Conservation (phyloP, 257 asterid species). For the Solanum piurae region DNA sequence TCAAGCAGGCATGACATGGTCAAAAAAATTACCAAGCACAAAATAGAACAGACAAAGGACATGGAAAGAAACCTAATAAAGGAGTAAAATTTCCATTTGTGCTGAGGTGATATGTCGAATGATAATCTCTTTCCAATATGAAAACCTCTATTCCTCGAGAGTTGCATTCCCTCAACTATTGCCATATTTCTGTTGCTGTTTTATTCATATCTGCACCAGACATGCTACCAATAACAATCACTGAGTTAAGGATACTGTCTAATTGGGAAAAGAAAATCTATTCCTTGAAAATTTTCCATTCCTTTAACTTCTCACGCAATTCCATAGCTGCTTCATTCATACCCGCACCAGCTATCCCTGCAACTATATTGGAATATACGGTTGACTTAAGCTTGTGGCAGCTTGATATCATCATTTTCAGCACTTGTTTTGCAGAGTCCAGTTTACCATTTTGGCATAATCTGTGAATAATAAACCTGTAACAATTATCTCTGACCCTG, state of each 20-base stretch:
- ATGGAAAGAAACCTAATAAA: not conserved
- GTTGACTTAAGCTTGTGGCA: constrained; percentile 17
- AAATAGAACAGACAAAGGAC: not conserved
- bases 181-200: constrained; percentile 42
- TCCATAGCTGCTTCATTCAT: constrained; percentile 54
- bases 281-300: constrained; percentile 27
- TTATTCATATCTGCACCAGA: constrained; percentile 49
- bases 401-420: constrained; percentile 41
- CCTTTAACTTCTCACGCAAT: constrained; percentile 40
- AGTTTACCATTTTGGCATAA: constrained; percentile 51
- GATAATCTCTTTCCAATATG: not conserved
- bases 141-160: constrained; percentile 8
- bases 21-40: not conserved
- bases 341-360: constrained; percentile 54
- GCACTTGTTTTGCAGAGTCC: constrained; percentile 45
- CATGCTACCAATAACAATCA: constrained; percentile 32
- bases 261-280: constrained; percentile 3
- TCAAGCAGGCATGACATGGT: not conserved
- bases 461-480: constrained; percentile 51
- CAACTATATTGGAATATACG: constrained; percentile 32
- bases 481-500: constrained; percentile 59
- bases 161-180: constrained; percentile 37
- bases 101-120: not conserved
- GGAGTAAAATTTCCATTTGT: not conserved
- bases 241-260: not conserved